Base-by-base conservation (phyloP, 2,329 filamentous ascomycete genomes). In the Diplodia corticola region DNA sequence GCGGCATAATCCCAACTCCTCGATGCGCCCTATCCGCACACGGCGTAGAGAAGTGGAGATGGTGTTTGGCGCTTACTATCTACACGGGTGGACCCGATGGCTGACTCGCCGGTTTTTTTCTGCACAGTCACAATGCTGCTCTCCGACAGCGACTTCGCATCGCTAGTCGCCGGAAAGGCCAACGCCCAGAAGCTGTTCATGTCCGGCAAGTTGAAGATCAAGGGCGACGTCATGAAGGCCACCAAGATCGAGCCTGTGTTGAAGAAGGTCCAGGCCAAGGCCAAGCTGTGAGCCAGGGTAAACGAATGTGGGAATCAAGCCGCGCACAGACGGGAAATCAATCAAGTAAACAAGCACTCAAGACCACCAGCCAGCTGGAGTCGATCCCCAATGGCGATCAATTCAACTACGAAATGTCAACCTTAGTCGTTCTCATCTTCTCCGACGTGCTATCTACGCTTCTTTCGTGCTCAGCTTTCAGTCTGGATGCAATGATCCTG, bases 171-270 rank as follows among this genome's bases (percentile, higher is more conserved):
- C 44, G 95, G 95, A 77, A 92, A 96, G 84, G 92, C 91, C 73
- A 97, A 97, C 77, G 93, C 95, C 66, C 95, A 99, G 85, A 89
- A 89, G 73, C 83, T 99, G 70, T 97, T 98, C 83, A 98, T 99
- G 94, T 87, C 87, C n/a, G 95, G 95, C 74, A 97, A 97, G 86
- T 85, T 99, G 76, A 99, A 98, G 91, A 88, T 98, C 78, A 96
- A 93, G 88, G 95, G 95, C 69, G 93, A 98, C 79, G 88, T 98
- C 68, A 98, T 98, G 94, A 97, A 97, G 87, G 91, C 95, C 44
- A 97, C 93, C 68, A 97, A 96, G 88, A 88, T 97, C 81, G 93
- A 97, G 81, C 91, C 92, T 48, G 90, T 98, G 74, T 82, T 97
- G 70, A 93, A 92, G 85, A 95, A 93, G 85, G 91, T 91, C 44